Conservation (phyloP, 1,284 basidiomycete species). For the Ganoderma resinaceum region DNA sequence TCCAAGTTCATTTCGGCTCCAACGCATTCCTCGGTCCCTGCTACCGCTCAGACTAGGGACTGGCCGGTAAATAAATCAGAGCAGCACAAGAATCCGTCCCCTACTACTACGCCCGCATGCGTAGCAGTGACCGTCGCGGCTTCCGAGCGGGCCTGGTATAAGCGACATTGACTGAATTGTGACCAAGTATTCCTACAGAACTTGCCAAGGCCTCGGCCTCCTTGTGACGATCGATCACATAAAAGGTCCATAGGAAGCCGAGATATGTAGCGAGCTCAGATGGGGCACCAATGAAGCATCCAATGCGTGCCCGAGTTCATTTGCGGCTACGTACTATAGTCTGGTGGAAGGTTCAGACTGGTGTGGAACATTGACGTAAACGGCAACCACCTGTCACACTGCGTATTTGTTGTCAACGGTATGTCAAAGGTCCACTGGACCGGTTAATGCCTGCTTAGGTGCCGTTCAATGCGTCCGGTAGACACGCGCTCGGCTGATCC, state of each 20-base stretch:
- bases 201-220: neutral
- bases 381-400: neutral
- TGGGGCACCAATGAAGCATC: neutral
- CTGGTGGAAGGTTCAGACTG: neutral
- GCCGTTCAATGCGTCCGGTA: neutral
- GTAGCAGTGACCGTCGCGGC: neutral
- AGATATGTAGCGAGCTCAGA: neutral
- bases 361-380: constrained; percentile 1
- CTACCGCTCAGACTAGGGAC: neutral
- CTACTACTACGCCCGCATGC: neutral
- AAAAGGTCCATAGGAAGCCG: neutral
- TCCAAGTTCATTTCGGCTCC: constrained; percentile 25
- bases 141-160: neutral
- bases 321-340: neutral
- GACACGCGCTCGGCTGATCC: constrained; percentile 17
- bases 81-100: neutral
- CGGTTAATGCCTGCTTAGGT: neutral
- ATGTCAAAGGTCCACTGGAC: neutral
- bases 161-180: neutral
- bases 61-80: neutral
- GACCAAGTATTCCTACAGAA: neutral
- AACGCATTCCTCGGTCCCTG: constrained; percentile 9
- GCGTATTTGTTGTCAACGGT: constrained; percentile 1
- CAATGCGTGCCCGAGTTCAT: neutral
- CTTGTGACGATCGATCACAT: neutral